A percentile compares a stretch with the other conserved stretches of the same genome.
Conservation (phyloP, 257 asterid genomes). For the Leptodermis oblonga region DNA sequence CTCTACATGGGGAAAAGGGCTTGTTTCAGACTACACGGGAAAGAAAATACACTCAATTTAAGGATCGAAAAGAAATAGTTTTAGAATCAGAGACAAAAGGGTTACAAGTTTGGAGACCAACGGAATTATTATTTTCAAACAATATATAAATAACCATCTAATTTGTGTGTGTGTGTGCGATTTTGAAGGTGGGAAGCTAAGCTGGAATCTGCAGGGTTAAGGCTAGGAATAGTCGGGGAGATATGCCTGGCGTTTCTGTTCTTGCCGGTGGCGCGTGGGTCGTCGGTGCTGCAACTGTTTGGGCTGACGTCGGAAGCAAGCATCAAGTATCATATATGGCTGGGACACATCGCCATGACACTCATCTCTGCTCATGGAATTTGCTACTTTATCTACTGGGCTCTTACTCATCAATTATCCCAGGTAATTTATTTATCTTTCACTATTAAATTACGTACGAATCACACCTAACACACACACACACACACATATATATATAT, state of each 20-base stretch:
- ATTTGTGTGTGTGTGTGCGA: too few species aligned
- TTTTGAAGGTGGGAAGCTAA: slow-evolving; percentile 73
- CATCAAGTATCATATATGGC: slow-evolving; percentile 84
- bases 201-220: slow-evolving; percentile 44
- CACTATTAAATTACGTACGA: not conserved
- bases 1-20: too few species aligned
- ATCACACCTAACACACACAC: too few species aligned
- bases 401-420: slow-evolving; percentile 42
- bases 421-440: slow-evolving; percentile 31
- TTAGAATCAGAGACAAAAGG: too few species aligned
- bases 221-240: slow-evolving; percentile 69
- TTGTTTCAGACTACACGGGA: too few species aligned
- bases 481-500: too few species aligned
- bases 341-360: slow-evolving; percentile 67
- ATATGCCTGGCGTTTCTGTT: slow-evolving; percentile 54
- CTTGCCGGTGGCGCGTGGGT: slow-evolving; percentile 84
- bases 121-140: too few species aligned
- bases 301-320: slow-evolving; percentile 82
- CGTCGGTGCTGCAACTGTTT: slow-evolving; percentile 54
- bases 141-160: too few species aligned
- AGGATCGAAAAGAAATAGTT: too few species aligned
- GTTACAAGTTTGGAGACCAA: too few species aligned
- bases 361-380: slow-evolving; percentile 73
- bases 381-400: slow-evolving; percentile 53
- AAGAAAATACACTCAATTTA: too few species aligned